Evolutionary conservation across 345 rosid genomes (phyloP), one percentile per base, ranked within the genome.

Genomic region (Heritiera littoralis): DNA sequence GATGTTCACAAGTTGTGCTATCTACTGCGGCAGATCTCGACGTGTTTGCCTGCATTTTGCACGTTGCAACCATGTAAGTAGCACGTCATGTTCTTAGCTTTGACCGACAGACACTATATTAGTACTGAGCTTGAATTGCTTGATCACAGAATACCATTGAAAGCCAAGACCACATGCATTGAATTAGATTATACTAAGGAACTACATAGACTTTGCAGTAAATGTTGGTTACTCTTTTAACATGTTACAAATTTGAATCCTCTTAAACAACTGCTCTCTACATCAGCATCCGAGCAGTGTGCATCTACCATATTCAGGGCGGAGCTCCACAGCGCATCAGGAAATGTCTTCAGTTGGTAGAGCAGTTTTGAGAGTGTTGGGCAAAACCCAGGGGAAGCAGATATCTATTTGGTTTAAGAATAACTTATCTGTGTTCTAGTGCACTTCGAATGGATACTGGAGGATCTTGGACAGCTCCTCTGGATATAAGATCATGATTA

Each of bases 401-500:
- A 58, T 6, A 43, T 43, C 45, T 43, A 72, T 77, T 79, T 73
- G 66, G 60, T 66, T 75, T 23, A 4, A 0, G 0, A 35, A 35
- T 43, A 5, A 41, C 4, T 20, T 75, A 76, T 89, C 81, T 86
- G 85, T 88, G 92, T 81, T 89, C 90, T 74, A 86, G 83, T 66
- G 89, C 92, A 82, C 93, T 89, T 70, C 94, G 80, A 63, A 92
- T 48, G 55, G 98, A 93, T 79, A 94, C 79, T 1, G 86, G 87
- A 32, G 91, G 87, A 52, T 89, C 89, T 82, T 87, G 90, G 54
- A 86, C 72, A 12, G 32, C 61, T 60, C 92, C 91, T 81, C 86
- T 89, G 30, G 93, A 87, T 77, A 91, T 87, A 77, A 88, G 90
- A 81, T 91, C 95, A 40, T 93, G 97, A 85, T 94, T 90, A 76